A percentile compares a stretch with the other conserved stretches of the same genome.
These are phyloP conservation scores for Tricharina praecox DNA, from an alignment of 495 filamentous ascomycete genomes.

Conservation along the genomic window DNA sequence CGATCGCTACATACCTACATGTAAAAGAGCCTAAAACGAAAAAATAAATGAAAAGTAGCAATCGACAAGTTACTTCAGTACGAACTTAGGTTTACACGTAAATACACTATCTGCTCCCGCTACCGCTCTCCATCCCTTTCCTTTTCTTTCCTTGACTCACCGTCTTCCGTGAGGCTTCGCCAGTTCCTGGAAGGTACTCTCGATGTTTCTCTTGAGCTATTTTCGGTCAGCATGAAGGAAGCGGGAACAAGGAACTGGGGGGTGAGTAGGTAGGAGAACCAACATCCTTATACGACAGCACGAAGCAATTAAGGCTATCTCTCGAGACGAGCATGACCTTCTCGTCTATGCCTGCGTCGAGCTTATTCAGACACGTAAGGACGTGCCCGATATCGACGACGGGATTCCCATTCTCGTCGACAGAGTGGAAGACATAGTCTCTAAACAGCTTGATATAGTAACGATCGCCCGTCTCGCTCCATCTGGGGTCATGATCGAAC, in stretches of 20 bases:
- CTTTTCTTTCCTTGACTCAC: no score
- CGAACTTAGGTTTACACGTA: no score
- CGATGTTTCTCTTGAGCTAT: slow-evolving; percentile 52
- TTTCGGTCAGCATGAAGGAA: neutral
- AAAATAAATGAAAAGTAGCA: no score
- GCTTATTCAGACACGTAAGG: slow-evolving; percentile 64
- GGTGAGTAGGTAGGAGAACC: no score
- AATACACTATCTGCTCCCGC: no score
- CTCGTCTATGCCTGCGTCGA: slow-evolving; percentile 82
- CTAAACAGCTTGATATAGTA: slow-evolving; percentile 85
- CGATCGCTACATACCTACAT: no score
- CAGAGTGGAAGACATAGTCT: slow-evolving; percentile 93
- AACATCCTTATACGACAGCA: slow-evolving; percentile 68
- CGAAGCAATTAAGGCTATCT: slow-evolving; percentile 70
- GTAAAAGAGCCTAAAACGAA: no score
- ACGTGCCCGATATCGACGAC: slow-evolving; percentile 74
- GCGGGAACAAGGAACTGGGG: no score
- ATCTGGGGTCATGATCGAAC: slow-evolving; percentile 51
- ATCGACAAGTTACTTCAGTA: no score
- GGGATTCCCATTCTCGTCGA: slow-evolving; percentile 64
- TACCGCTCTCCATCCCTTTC: no score
- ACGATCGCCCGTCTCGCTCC: slow-evolving; percentile 81
- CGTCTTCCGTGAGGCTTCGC: slow-evolving; percentile 33
- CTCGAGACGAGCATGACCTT: slow-evolving; percentile 68
- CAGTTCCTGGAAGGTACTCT: slow-evolving; percentile 65